These are phyloP conservation scores for Albifimbria verrucaria DNA, from an alignment of 2,329 filamentous ascomycete species.

Conservation along the genomic window DNA sequence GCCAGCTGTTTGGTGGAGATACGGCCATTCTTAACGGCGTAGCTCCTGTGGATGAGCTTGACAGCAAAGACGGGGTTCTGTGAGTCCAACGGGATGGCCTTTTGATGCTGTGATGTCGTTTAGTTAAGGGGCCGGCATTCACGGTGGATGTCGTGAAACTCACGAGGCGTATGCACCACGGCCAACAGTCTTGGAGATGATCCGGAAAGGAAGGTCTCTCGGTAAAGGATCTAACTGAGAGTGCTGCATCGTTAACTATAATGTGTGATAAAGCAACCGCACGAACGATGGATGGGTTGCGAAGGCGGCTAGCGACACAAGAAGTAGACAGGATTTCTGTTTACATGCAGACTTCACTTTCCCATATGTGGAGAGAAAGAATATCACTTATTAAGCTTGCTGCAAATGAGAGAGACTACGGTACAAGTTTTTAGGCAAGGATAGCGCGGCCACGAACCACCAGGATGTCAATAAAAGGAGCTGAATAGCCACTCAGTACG, in stretches of 20 bases:
- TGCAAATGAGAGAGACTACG: no score
- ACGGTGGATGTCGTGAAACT: slow-evolving; percentile 21
- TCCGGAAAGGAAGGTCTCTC: slow-evolving; percentile 80
- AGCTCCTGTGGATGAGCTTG: slow-evolving; percentile 98
- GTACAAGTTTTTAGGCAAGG: no score
- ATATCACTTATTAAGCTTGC: no score
- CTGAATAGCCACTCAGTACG: no score
- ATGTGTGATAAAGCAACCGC: no score
- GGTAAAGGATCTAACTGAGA: slow-evolving; percentile 89
- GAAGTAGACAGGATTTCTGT: no score
- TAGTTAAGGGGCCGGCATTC: slow-evolving; percentile 2
- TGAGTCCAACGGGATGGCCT: slow-evolving; percentile 72
- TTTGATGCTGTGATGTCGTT: slow-evolving; percentile 70
- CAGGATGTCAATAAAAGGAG: no score
- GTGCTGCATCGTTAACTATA: slow-evolving; percentile 51
- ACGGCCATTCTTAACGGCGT: slow-evolving; percentile 84
- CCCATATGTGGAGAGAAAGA: no score
- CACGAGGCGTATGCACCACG: slow-evolving; percentile 97
- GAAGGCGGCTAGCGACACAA: no score
- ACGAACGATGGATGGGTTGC: no score
- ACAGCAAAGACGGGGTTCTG: slow-evolving; percentile 84
- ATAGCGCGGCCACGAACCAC: no score
- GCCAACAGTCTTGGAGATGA: slow-evolving; percentile 95
- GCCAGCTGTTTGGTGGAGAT: slow-evolving; percentile 85
- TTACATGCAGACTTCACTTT: no score